These are phyloP conservation scores for Serendipita sp. DNA, from an alignment of 768 basidiomycete species.

Conservation along the genomic window DNA sequence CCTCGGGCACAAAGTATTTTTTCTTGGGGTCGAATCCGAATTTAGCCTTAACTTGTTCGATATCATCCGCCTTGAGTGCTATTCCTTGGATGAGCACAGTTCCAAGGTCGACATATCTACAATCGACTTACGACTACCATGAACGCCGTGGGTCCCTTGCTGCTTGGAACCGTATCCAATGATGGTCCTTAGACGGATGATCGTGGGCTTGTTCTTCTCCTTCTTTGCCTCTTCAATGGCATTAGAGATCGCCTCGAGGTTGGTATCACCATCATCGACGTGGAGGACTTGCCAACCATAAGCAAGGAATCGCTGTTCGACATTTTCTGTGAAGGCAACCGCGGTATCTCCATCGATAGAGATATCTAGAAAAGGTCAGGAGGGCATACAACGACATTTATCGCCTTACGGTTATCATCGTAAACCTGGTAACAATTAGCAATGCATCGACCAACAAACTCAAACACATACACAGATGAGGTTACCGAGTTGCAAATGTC, in stretches of 20 bases:
- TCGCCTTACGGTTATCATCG: slow-evolving; percentile 77
- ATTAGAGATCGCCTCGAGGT: slow-evolving; percentile 57
- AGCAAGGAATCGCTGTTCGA: slow-evolving; percentile 68
- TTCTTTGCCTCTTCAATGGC: slow-evolving; percentile 64
- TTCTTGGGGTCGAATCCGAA: slow-evolving; percentile 66
- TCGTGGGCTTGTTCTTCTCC: slow-evolving; percentile 68
- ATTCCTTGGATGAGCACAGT: slow-evolving; percentile 6
- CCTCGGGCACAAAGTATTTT: slow-evolving; percentile 61
- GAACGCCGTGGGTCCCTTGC: slow-evolving; percentile 87
- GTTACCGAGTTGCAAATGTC: slow-evolving; percentile 86
- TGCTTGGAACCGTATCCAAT: slow-evolving; percentile 89
- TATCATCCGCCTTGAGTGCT: slow-evolving; percentile 91
- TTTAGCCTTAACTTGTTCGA: slow-evolving; percentile 63
- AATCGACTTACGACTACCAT: slow-evolving; percentile 67
- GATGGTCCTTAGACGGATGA: slow-evolving; percentile 73
- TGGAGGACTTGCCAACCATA: slow-evolving; percentile 91
- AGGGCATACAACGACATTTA: background rate
- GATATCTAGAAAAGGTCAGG: slow-evolving; percentile 40
- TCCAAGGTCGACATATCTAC: slow-evolving; percentile 5
- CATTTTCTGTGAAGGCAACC: slow-evolving; percentile 87
- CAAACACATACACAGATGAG: slow-evolving; percentile 59
- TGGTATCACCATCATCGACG: slow-evolving; percentile 72
- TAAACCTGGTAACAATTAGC: slow-evolving; percentile 42
- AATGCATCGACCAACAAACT: slow-evolving; percentile 10
- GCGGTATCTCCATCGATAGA: slow-evolving; percentile 91